Conservation (phyloP, 1,284 basidiomycete species). For the Moesziomyces sp. region DNA sequence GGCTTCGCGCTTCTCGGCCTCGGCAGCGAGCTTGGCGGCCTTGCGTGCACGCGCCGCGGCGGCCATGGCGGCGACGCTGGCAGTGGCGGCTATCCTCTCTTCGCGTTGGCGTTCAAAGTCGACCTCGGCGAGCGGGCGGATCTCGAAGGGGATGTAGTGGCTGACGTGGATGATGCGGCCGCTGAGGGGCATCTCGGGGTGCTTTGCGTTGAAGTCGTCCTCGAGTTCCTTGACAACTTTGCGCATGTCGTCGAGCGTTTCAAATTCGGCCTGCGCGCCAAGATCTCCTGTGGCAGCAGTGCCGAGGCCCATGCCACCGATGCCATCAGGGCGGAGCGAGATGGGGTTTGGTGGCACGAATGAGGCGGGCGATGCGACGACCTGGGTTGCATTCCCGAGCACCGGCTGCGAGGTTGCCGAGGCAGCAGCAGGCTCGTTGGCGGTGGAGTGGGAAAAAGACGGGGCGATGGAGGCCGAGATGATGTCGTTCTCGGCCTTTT, state of each 20-base stretch:
- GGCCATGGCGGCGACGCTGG: constrained; percentile 62
- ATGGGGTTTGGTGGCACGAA: constrained; percentile 24
- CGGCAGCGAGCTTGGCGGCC: constrained; percentile 51
- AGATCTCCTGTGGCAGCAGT: constrained; percentile 62
- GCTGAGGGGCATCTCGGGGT: constrained; percentile 56
- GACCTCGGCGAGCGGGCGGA: constrained; percentile 57
- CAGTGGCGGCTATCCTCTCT: constrained; percentile 56
- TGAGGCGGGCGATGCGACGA: constrained; percentile 23
- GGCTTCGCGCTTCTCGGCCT: constrained; percentile 45
- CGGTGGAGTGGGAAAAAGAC: constrained; percentile 9
- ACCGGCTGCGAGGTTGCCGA: constrained; percentile 2
- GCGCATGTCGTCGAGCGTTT: constrained; percentile 55
- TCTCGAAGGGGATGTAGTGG: constrained; percentile 65
- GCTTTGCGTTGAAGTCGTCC: constrained; percentile 59
- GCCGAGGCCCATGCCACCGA: constrained; percentile 57
- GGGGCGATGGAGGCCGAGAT: constrained; percentile 42
- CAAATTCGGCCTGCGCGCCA: constrained; percentile 53
- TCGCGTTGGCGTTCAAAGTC: constrained; percentile 59
- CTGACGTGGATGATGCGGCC: constrained; percentile 67
- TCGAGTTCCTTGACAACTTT: constrained; percentile 55
- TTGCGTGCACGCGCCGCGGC: constrained; percentile 58
- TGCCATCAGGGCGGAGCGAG: constrained; percentile 58
- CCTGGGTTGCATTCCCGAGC: constrained; percentile 11
- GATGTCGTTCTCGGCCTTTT: constrained; percentile 39
- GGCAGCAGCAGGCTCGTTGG: constrained; percentile 2